These are phyloP conservation scores for Rutstroemia sp. DNA, from an alignment of 2,329 filamentous ascomycete genomes.

Conservation along the genomic window DNA sequence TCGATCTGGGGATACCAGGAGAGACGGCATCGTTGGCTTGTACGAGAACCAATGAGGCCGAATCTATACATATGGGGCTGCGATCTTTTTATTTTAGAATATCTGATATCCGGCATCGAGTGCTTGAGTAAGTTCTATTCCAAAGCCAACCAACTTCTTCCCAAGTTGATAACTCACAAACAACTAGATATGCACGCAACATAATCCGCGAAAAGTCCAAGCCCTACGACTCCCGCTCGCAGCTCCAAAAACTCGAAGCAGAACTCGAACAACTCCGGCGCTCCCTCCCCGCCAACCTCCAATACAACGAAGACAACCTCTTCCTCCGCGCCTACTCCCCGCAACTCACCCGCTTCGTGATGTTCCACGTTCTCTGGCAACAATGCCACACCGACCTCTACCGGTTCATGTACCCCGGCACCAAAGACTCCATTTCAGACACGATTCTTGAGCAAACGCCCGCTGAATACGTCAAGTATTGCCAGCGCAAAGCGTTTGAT, in stretches of 20 bases:
- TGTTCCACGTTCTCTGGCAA: slow-evolving; percentile 8
- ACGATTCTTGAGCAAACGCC: neutral
- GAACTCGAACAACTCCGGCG: neutral
- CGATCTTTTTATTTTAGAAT: slow-evolving; percentile 8
- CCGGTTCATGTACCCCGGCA: slow-evolving; percentile 6
- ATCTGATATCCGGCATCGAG: slow-evolving; percentile 7
- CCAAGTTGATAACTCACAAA: neutral
- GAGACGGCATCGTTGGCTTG: slow-evolving; percentile 4
- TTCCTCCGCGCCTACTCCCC: slow-evolving; percentile 8
- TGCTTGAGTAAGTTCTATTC: slow-evolving; percentile 2
- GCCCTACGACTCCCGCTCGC: neutral
- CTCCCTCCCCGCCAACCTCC: slow-evolving; percentile 4
- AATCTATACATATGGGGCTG: slow-evolving; percentile 8
- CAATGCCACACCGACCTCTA: slow-evolving; percentile 6
- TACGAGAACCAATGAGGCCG: neutral
- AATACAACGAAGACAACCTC: slow-evolving; percentile 9
- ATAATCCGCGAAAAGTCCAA: slow-evolving; percentile 7
- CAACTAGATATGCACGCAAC: neutral
- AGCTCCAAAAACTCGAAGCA: slow-evolving; percentile 3
- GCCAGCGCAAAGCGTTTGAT: slow-evolving; percentile 4
- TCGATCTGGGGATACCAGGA: slow-evolving; percentile 9
- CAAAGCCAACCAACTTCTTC: no score
- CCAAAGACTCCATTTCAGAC: slow-evolving; percentile 6
- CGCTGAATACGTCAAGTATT: slow-evolving; percentile 1
- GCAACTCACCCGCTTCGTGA: slow-evolving; percentile 5